These are phyloP conservation scores for Linnemannia exigua DNA, from an alignment of 192 early-diverging fungal genomes.

Conservation along the genomic window DNA sequence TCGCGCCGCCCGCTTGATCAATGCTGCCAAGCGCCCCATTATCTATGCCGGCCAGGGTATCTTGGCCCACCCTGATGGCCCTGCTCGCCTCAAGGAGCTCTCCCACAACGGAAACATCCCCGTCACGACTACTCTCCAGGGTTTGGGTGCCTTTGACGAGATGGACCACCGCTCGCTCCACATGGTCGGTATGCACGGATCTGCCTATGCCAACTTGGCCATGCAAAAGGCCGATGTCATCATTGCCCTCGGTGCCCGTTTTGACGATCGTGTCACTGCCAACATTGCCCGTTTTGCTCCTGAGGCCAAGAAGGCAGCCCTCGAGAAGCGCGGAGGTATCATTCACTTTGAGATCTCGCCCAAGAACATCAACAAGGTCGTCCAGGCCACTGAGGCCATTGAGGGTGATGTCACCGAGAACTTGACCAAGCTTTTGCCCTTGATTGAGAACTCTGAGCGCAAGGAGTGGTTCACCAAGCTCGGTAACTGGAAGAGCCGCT, in stretches of 20 bases:
- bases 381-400: constrained; percentile 90
- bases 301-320: constrained; percentile 89
- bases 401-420: constrained; percentile 97
- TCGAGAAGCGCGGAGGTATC: constrained; percentile 92
- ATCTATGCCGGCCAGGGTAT: constrained; percentile 98
- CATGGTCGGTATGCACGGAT: constrained; percentile 99
- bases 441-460: constrained; percentile 77
- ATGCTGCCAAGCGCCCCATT: constrained; percentile 90
- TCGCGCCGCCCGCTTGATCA: constrained; percentile 87
- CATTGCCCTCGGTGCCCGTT: constrained; percentile 95
- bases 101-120: constrained; percentile 93
- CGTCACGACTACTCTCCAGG: constrained; percentile 96
- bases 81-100: constrained; percentile 84
- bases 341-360: constrained; percentile 99
- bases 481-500: constrained; percentile 90
- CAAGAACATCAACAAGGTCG: constrained; percentile 99
- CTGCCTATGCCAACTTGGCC: constrained; percentile 97
- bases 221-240: constrained; percentile 98
- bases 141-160: constrained; percentile 96
- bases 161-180: constrained; percentile 89
- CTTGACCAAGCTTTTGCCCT: constrained; percentile 83
- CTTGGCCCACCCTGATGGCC: constrained; percentile 85
- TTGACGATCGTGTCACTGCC: constrained; percentile 98
- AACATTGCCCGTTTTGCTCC: constrained; percentile 87
- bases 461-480: constrained; percentile 90